These are phyloP conservation scores for Monosporascus sp. DNA, from an alignment of 2,329 filamentous ascomycete species.

Conservation along the genomic window DNA sequence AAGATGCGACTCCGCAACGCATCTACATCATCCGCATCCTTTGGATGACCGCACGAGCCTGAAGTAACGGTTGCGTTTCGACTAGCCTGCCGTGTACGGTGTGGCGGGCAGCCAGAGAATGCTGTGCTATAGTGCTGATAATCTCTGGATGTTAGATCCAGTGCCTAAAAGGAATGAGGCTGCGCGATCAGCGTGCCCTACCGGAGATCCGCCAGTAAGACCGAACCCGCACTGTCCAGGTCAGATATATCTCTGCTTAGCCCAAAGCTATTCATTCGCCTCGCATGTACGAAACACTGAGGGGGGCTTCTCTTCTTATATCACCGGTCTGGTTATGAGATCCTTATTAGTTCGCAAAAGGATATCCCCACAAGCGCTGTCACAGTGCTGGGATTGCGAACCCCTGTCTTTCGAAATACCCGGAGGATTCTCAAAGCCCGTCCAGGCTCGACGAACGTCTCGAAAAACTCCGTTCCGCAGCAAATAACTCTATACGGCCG, in stretches of 20 bases:
- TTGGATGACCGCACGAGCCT: too few species aligned
- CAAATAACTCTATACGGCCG: background rate
- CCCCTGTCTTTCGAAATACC: background rate
- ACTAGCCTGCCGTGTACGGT: too few species aligned
- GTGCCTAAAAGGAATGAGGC: background rate
- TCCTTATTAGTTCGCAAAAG: too few species aligned
- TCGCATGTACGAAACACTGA: too few species aligned
- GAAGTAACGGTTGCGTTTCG: too few species aligned
- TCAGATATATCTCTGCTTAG: background rate
- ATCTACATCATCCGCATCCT: too few species aligned
- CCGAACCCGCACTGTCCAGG: background rate
- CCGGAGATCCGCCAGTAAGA: background rate
- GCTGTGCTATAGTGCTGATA: too few species aligned
- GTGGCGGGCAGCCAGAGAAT: too few species aligned
- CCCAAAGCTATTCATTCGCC: too few species aligned
- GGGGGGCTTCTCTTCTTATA: too few species aligned
- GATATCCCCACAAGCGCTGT: background rate
- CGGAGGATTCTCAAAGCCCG: background rate
- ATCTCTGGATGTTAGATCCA: background rate
- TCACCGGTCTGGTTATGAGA: too few species aligned
- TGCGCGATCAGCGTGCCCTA: background rate
- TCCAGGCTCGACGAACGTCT: background rate
- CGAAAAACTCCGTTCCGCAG: background rate
- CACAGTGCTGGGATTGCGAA: background rate
- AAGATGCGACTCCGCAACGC: too few species aligned